These are phyloP conservation scores for Strobilomyces confusus DNA, from an alignment of 768 basidiomycete genomes.

Conservation along the genomic window DNA sequence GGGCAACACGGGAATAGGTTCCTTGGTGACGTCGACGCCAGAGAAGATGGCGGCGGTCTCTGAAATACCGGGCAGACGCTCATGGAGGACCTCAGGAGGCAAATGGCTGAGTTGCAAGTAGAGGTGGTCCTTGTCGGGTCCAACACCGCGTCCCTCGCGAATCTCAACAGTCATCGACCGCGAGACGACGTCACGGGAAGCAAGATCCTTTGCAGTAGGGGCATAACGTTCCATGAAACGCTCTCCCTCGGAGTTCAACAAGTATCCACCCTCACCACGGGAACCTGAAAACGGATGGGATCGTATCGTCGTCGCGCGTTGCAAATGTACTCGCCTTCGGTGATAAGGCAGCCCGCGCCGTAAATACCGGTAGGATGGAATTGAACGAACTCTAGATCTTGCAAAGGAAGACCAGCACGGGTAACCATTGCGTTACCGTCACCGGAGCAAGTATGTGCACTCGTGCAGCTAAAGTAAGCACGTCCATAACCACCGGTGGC, in stretches of 20 bases:
- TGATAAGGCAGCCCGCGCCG: slow-evolving; percentile 98
- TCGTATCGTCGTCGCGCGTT: neutral
- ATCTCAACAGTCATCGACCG: slow-evolving; percentile 99
- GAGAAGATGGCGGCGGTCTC: slow-evolving; percentile 99
- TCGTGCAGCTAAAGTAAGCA: slow-evolving; percentile 97
- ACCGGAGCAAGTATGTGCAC: slow-evolving; percentile 97
- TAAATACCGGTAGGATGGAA: slow-evolving; percentile 99
- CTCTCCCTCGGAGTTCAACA: slow-evolving; percentile 97
- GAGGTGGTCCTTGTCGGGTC: slow-evolving; percentile 96
- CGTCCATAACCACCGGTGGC: slow-evolving; percentile 99
- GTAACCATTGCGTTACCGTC: slow-evolving; percentile 99
- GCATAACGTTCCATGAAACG: slow-evolving; percentile 99
- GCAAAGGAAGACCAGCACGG: slow-evolving; percentile 92
- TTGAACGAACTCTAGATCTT: slow-evolving; percentile 99
- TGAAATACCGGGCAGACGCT: slow-evolving; percentile 97
- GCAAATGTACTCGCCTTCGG: slow-evolving; percentile 64
- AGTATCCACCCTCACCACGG: slow-evolving; percentile 98
- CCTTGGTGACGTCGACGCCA: slow-evolving; percentile 99
- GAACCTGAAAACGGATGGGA: slow-evolving; percentile 55
- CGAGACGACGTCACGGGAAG: slow-evolving; percentile 98
- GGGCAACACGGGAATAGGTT: slow-evolving; percentile 96
- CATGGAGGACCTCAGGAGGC: slow-evolving; percentile 91
- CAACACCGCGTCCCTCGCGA: slow-evolving; percentile 97
- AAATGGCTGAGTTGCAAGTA: slow-evolving; percentile 96
- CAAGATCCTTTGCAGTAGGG: slow-evolving; percentile 98